Evolutionary conservation across 176 grass and related monocot species (phyloP).

Genomic region (Aegilops umbellulata): DNA sequence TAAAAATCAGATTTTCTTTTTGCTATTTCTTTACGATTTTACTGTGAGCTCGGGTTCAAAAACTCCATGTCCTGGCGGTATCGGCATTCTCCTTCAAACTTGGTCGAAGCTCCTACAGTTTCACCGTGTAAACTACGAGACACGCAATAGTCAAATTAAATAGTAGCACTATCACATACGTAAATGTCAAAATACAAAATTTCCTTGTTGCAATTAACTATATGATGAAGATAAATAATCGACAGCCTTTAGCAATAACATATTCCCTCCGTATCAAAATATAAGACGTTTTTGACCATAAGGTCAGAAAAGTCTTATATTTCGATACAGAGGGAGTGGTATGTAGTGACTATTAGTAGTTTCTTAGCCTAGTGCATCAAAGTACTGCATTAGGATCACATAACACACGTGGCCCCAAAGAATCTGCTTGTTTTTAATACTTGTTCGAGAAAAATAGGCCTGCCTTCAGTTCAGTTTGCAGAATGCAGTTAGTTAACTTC

Average conservation of each 20-base stretch:
- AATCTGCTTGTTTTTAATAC: background rate
- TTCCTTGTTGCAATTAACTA: background rate
- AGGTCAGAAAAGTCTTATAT: too few species aligned
- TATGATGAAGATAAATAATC: background rate
- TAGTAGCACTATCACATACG: too few species aligned
- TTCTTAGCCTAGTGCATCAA: background rate
- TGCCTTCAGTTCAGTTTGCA: too few species aligned
- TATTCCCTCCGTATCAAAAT: too few species aligned
- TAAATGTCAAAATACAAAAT: background rate
- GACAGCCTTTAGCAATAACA: background rate
- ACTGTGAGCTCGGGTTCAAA: too few species aligned
- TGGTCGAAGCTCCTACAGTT: slow-evolving; percentile 81
- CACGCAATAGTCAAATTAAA: background rate
- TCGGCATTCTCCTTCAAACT: slow-evolving; percentile 92
- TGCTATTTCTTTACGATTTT: too few species aligned
- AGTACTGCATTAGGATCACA: background rate
- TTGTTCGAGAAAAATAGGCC: too few species aligned
- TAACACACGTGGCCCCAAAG: background rate
- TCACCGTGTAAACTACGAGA: slow-evolving; percentile 75
- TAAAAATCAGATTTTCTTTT: too few species aligned
- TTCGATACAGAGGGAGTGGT: background rate
- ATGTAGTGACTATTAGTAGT: background rate
- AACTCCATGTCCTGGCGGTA: slow-evolving; percentile 2
- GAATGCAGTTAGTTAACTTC: too few species aligned
- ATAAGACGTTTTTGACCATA: too few species aligned